Evolutionary conservation across 179 eudicot genomes (phyloP), one percentile per base, ranked within the genome.

Genomic region (Silene vulgaris): DNA sequence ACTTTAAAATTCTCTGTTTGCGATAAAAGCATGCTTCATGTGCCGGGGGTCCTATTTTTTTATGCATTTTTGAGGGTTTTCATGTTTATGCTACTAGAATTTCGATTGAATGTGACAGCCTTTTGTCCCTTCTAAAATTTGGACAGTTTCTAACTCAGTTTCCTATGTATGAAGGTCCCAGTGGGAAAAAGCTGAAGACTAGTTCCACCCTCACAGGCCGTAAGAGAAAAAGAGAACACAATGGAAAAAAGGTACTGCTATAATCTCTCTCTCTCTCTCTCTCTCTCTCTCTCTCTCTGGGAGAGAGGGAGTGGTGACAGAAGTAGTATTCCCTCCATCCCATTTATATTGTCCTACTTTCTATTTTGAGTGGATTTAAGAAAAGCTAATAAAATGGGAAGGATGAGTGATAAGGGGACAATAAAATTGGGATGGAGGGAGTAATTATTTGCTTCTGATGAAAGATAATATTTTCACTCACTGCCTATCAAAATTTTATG

Each of bases 141-240:
- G 40, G 8, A 35, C 40, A 35, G 40, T 35, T 35, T 35, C 40
- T 54, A 69, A 73, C 57, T 65, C 37, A 32, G 40, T 23, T 56
- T 32, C 17, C 64, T 71, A 72, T 35, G 8, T 48, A 73, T 82
- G 78, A 85, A 88, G 93, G 30, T 72, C 16, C n/a, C n/a, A 82
- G 84, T 69, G 87, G 88, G 69, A 89, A 75, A 86, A 91, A 85
- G 87, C 85, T 83, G 68, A 84, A 81, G 83, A 79, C 20, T 76
- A 81, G 63, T 63, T 19, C 78, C 23, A 4, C 68, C 8, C n/a
- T 64, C 37, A 6, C n/a, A 17, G 9, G 66, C 43, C 69, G 37
- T 23, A 79, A 76, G 76, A 76, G 77, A 74, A 82, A 77, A 75
- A 74, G 82, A 60, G 78, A 79, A 64, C 76, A 80, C 21, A 45